These are phyloP conservation scores for Rhizomucor pusillus DNA, from an alignment of 371 early-diverging fungal genomes.

Conservation along the genomic window DNA sequence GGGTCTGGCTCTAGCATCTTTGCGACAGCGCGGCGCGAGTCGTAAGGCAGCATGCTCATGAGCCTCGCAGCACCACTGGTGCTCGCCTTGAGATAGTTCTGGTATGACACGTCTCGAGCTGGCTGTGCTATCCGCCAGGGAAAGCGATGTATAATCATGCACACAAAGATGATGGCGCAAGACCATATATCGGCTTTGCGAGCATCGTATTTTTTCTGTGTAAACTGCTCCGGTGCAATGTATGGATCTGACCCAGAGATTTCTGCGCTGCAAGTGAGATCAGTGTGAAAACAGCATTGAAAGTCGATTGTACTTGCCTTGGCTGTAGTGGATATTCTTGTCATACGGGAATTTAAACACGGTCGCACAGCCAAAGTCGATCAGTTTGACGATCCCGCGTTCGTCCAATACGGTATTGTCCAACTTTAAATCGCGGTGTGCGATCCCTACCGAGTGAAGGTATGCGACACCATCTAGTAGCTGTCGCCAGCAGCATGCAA, in stretches of 20 bases:
- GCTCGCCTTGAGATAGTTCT: slow-evolving; percentile 30
- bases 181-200: slow-evolving; percentile 70
- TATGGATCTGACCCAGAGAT: slow-evolving; percentile 61
- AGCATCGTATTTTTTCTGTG: slow-evolving; percentile 53
- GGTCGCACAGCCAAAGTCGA: slow-evolving; percentile 91
- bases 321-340: slow-evolving; percentile 19
- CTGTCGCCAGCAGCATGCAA: slow-evolving; percentile 70
- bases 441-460: slow-evolving; percentile 72
- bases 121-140: slow-evolving; percentile 62
- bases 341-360: slow-evolving; percentile 71
- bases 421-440: slow-evolving; percentile 84
- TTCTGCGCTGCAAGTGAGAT: slow-evolving; percentile 16
- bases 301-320: slow-evolving; percentile 14
- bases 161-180: slow-evolving; percentile 66
- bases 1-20: slow-evolving; percentile 54
- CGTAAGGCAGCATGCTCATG: slow-evolving; percentile 44
- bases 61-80: slow-evolving; percentile 39
- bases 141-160: slow-evolving; percentile 65
- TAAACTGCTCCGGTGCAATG: slow-evolving; percentile 59
- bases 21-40: slow-evolving; percentile 33
- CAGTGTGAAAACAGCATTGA: slow-evolving; percentile 1
- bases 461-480: slow-evolving; percentile 69
- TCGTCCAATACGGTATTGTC: slow-evolving; percentile 77
- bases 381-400: slow-evolving; percentile 75
- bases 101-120: slow-evolving; percentile 43